phyloP scores from a whole-genome alignment of 208 protist genomes.

The Phytomonas francai region DNA sequence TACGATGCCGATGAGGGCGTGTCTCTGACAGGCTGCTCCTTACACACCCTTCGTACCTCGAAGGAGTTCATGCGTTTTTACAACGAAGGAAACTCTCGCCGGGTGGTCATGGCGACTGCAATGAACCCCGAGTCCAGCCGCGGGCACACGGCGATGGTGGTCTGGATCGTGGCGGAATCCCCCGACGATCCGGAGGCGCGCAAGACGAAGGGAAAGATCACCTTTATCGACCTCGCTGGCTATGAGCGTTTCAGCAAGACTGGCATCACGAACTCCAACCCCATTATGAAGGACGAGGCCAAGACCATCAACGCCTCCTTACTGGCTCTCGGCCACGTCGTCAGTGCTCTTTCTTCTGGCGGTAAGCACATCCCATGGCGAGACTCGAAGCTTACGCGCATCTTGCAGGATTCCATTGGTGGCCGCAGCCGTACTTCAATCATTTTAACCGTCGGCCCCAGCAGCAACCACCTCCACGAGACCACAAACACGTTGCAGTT shows the following conservation, averaged over 20 bases:
- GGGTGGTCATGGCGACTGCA: conserved; percentile 78
- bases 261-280: conserved; percentile 80
- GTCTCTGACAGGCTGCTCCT: conserved; percentile 60
- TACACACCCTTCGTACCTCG: conserved; percentile 35
- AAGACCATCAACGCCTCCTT: conserved; percentile 91
- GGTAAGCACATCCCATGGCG: conserved; percentile 89
- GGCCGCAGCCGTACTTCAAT: conserved; percentile 92
- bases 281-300: conserved; percentile 84
- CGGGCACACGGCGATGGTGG: conserved; percentile 78
- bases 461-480: conserved; percentile 89
- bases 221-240: conserved; percentile 90
- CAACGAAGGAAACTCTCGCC: conserved; percentile 62
- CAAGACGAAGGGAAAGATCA: conserved; percentile 89
- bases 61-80: conserved; percentile 86
- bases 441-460: conserved; percentile 92
- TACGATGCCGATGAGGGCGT: conserved; percentile 64
- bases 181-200: conserved; percentile 66
- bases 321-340: conserved; percentile 84
- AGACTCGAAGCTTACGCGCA: conserved; percentile 86
- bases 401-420: conserved; percentile 91
- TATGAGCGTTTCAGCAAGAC: conserved; percentile 89
- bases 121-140: conserved; percentile 89
- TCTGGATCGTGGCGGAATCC: conserved; percentile 59
- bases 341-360: conserved; percentile 70
- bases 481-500: conserved; percentile 84